Base-by-base conservation (phyloP, 371 early-diverging fungal species). In the Apophysomyces elegans region DNA sequence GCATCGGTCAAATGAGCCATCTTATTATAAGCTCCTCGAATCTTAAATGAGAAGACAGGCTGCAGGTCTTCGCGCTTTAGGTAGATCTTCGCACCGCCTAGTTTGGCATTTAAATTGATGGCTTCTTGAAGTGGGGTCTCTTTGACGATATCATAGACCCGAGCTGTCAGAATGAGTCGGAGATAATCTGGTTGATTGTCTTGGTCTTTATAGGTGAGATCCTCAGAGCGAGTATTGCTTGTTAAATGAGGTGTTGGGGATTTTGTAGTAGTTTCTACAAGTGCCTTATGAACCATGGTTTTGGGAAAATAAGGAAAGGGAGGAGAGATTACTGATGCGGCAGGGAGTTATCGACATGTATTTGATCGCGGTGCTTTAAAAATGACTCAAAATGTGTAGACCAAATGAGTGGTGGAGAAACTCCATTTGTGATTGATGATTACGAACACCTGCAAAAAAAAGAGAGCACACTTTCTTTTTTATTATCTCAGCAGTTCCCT, bases 21-120 rank as follows among this genome's bases (percentile, higher is more conserved):
- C 66, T 90, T 89, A 79, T 97, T 97, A 84, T 96, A 96, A 1
- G 99, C 98, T 36, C 99, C 99, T 46, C 99, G 90, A 66, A 95
- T 88, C 84, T 98, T 98, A 89, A 98, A 98, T 13, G 94, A 94
- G 71, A 99, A 99, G 7, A 95, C 95, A n/a, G 92, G 93, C 65
- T 97, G 97, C 44, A 96, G 80, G 76, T 99, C 99, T 74, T 99
- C 99, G 60, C 99, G 90, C 77, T 99, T 99, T 37, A 97, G 71
- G 35, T 83, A 87, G 59, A 98, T 85, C 16, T 82, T 81, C 70
- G 92, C 90, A 3, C 78, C 73, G 26, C 39, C 62, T 26, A 88
- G 43, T 26, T 91, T 87, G n/a, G 76, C 39, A 14, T 93, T 93
- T 46, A 99, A 82, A 68, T 95, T 95, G 61, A 80, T 70, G 14